Evolutionary conservation across 257 asterid species (phyloP).

Genomic region (Forsythia viridissima): DNA sequence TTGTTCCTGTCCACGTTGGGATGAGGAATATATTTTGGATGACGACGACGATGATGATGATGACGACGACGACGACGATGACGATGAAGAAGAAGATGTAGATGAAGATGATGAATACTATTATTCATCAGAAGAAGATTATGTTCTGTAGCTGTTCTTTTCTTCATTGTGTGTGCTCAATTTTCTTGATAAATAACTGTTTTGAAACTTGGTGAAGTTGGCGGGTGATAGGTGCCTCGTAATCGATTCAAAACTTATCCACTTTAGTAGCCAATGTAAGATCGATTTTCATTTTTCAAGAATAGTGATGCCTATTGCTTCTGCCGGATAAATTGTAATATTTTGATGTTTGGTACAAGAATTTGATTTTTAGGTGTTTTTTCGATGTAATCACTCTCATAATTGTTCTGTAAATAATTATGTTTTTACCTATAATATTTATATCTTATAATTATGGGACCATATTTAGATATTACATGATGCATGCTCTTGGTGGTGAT

Average conservation of each 20-base stretch:
- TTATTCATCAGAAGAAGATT: constrained; percentile 4
- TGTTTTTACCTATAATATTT: neutral
- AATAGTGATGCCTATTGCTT: neutral
- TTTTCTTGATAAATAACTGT: neutral
- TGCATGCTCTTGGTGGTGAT: neutral
- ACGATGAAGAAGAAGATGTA: neutral
- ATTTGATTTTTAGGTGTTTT: neutral
- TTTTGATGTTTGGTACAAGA: neutral
- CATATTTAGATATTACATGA: neutral
- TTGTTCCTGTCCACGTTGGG: constrained; percentile 75
- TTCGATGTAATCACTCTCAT: neutral
- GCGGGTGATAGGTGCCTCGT: neutral
- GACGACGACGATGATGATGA: constrained; percentile 13
- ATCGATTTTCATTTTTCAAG: neutral
- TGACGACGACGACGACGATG: constrained; percentile 17
- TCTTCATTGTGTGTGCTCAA: neutral
- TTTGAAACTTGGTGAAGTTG: neutral
- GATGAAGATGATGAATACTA: neutral
- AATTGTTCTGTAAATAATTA: neutral
- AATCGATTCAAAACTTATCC: neutral
- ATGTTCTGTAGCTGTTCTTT: neutral
- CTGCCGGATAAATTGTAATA: neutral
- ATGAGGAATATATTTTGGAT: constrained; percentile 44
- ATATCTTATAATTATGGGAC: neutral
- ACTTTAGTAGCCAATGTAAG: neutral